phyloP scores from a whole-genome alignment of 2,329 filamentous ascomycete species.

The Aspergillus alliaceus region DNA sequence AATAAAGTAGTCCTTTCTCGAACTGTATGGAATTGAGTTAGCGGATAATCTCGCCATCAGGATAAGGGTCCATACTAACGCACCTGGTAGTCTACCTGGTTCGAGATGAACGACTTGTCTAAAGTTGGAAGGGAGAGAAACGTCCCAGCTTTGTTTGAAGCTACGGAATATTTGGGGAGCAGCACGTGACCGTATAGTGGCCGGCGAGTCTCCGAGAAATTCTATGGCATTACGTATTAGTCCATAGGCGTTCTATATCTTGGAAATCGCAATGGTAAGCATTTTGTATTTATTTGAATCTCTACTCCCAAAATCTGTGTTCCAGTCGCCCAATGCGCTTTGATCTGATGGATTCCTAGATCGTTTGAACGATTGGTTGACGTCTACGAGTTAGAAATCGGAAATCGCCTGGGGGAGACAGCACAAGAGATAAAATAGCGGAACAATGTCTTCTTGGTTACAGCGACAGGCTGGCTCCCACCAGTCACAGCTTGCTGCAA shows the following conservation, averaged over 20 bases:
- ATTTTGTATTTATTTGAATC: too few species aligned
- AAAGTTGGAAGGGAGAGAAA: conserved; percentile 1
- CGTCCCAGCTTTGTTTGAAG: neutral
- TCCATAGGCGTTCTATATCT: neutral
- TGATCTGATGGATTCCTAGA: neutral
- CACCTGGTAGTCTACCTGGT: conserved; percentile 4
- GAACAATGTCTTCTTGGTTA: conserved; percentile 46
- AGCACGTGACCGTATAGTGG: neutral
- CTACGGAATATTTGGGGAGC: neutral
- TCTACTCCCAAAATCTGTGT: too few species aligned
- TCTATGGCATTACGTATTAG: neutral
- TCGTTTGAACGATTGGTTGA: neutral
- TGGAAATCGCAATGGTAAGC: neutral
- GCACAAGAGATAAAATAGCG: conserved; percentile 9
- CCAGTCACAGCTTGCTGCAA: conserved; percentile 43
- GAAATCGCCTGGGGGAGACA: neutral
- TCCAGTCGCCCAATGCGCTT: neutral
- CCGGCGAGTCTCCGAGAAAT: neutral
- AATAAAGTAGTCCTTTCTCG: conserved; percentile 12
- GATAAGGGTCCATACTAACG: too few species aligned
- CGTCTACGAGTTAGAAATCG: neutral
- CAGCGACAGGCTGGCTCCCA: conserved; percentile 44
- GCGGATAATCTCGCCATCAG: neutral
- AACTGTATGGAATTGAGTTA: neutral
- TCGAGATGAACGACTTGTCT: neutral